Base-by-base conservation (phyloP, 768 basidiomycete species). In the Phaeolepiota aurea region DNA sequence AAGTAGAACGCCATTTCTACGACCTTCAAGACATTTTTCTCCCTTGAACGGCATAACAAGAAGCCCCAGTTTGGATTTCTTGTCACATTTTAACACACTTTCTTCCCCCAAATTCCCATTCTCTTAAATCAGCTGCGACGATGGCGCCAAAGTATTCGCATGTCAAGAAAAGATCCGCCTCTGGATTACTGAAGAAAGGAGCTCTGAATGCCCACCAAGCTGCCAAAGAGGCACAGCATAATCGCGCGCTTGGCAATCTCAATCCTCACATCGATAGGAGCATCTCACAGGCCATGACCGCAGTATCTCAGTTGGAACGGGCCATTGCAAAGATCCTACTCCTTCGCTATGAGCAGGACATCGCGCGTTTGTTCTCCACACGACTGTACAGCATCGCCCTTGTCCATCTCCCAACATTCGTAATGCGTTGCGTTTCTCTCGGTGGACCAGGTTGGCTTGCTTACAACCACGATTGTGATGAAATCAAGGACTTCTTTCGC, bases 81-180 rank as follows among this genome's bases (percentile, higher is more conserved):
- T n/a, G n/a, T n/a, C n/a, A n/a, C n/a, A n/a, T n/a, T n/a, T n/a
- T n/a, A n/a, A n/a, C n/a, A n/a, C n/a, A n/a, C n/a, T n/a, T n/a
- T n/a, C n/a, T n/a, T n/a, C n/a, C 14, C 28, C 28, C 28, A 31
- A 31, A 9, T 31, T 9, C 14, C 28, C 9, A 31, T 14, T 31
- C 14, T 31, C 14, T 31, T 10, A 31, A 9, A 31, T 14, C 28
- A 31, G 14, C 9, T 20, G 9, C 42, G 20, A 54, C 41, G 2
- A 83, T 83, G 81, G 78, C 81, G 13, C 72, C 79, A 22, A 82
- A 82, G 52, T 82, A 82, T 59, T 82, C 80, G 18, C 80, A 83
- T 59, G 74, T 79, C n/a, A 82, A 81, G 65, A 82, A 81, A 54
- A 61, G 77, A 35, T 62, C 75, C 4, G 65, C 67, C 0, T 63